Conservation (phyloP, 2,329 filamentous ascomycete genomes). For the Penicillium sp. region DNA sequence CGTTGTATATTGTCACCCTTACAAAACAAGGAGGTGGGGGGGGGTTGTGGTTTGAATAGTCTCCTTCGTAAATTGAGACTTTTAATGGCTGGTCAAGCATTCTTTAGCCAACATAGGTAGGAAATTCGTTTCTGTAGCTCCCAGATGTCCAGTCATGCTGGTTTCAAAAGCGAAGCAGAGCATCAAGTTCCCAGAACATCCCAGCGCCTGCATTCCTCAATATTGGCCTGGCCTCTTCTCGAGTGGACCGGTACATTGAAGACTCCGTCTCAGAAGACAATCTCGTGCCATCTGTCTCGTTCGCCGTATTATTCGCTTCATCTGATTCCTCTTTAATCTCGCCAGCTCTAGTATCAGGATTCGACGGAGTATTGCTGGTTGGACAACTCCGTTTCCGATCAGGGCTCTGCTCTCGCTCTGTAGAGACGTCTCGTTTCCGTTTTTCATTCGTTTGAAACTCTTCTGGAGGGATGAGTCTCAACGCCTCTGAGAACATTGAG, state of each 20-base stretch:
- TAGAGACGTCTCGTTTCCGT: background rate
- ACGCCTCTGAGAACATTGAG: constrained; percentile 8
- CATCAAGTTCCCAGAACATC: constrained; percentile 7
- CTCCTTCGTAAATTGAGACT: background rate
- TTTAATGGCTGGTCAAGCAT: background rate
- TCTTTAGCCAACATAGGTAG: background rate
- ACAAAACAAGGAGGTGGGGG: no score
- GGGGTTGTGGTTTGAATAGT: no score
- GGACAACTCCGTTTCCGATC: background rate
- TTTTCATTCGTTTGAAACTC: background rate
- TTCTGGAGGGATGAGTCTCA: constrained; percentile 10
- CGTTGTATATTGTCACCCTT: no score
- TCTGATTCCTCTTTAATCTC: background rate
- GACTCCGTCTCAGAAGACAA: background rate
- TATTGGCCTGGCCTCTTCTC: background rate
- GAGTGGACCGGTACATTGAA: background rate
- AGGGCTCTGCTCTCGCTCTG: background rate
- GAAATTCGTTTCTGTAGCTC: background rate
- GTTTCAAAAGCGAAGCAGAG: constrained; percentile 1
- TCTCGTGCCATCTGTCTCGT: background rate
- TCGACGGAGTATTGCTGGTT: background rate
- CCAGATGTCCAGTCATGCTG: background rate
- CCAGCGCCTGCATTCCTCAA: background rate
- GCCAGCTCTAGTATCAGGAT: background rate
- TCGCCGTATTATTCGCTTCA: background rate